A percentile compares a stretch with the other conserved stretches of the same genome.
Conservation (phyloP, 2,329 filamentous ascomycete genomes). For the Ceratocystis eucalypticola region DNA sequence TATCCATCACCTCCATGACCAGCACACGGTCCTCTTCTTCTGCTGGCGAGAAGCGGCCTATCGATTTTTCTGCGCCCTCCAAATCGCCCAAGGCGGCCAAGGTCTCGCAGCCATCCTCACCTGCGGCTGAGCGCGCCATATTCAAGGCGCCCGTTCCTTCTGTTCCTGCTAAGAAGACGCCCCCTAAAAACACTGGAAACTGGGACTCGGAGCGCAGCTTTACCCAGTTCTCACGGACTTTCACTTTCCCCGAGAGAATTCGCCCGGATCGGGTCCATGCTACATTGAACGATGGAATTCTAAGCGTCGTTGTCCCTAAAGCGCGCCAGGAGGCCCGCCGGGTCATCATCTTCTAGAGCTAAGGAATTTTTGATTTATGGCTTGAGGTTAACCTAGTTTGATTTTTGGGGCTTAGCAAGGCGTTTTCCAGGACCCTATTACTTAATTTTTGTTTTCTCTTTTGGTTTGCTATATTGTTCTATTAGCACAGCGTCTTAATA, state of each 20-base stretch:
- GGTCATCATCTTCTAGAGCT: conserved; percentile 20
- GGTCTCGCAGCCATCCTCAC: background rate
- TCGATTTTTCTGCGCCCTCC: background rate
- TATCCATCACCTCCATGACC: conserved; percentile 11
- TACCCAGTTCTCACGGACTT: conserved; percentile 54
- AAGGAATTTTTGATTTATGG: background rate
- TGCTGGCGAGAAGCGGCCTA: conserved; percentile 17
- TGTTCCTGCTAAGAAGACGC: background rate
- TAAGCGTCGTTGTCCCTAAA: conserved; percentile 53
- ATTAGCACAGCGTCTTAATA: background rate
- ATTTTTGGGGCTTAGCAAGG: background rate
- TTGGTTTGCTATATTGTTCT: background rate
- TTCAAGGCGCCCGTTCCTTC: conserved; percentile 9
- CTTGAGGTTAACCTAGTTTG: background rate
- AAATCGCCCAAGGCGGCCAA: background rate
- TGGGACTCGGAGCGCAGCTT: conserved; percentile 40
- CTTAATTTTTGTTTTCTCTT: background rate
- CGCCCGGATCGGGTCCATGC: conserved; percentile 49
- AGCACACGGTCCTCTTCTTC: conserved; percentile 11
- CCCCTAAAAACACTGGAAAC: conserved; percentile 7
- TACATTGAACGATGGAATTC: conserved; percentile 49
- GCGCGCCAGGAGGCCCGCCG: conserved; percentile 12
- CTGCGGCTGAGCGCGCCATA: conserved; percentile 6
- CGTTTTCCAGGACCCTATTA: background rate
- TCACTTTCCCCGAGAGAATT: conserved; percentile 51